phyloP scores from a whole-genome alignment of 768 basidiomycete species.

The Suillus sp. region DNA sequence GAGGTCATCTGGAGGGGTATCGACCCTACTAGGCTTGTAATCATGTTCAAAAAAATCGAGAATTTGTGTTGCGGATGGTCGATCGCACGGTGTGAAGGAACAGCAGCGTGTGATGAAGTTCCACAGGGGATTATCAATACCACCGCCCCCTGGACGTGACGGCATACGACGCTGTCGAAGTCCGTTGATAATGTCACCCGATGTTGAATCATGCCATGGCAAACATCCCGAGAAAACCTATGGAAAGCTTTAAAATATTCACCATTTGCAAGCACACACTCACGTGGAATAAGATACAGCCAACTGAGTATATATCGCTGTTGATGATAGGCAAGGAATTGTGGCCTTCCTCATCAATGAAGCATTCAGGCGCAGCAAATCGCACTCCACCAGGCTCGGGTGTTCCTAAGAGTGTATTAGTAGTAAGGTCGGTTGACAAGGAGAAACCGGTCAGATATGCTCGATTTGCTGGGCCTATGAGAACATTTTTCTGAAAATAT shows the following conservation, averaged over 20 bases:
- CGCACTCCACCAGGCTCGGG: not conserved
- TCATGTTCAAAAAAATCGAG: not conserved
- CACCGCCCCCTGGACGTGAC: not conserved
- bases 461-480: not conserved
- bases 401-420: not conserved
- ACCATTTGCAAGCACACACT: not conserved
- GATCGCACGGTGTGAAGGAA: not conserved
- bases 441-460: conserved; percentile 8
- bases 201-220: conserved; percentile 3
- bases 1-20: not conserved
- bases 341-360: not conserved
- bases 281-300: conserved; percentile 6
- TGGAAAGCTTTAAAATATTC: not conserved
- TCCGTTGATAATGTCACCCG: not conserved
- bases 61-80: conserved; percentile 1
- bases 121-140: not conserved
- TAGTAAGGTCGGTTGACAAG: not conserved
- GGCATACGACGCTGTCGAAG: not conserved
- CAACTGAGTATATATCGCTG: conserved; percentile 1
- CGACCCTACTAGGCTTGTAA: not conserved
- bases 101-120: not conserved
- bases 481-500: not conserved
- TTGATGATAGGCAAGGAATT: not conserved
- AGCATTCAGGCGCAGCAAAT: conserved; percentile 7
- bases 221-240: conserved; percentile 4